Evolutionary conservation across 2,329 filamentous ascomycete species (phyloP).

Genomic region (Apiospora kogelbergensis): DNA sequence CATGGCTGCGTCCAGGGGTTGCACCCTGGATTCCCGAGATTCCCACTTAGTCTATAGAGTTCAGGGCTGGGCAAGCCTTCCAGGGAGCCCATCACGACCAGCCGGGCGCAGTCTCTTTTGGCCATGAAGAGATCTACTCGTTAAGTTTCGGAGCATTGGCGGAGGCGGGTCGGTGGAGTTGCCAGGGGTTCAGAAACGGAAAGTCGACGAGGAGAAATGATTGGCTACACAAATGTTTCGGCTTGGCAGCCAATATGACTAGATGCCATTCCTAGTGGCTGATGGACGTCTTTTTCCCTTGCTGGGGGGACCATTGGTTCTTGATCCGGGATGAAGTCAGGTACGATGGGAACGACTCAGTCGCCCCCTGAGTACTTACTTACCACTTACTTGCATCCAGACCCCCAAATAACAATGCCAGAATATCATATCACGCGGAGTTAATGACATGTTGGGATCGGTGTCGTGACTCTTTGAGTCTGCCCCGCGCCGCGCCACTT

Average conservation of each 20-base stretch:
- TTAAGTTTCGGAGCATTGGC: not conserved
- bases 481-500: not conserved
- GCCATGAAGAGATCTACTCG: slow-evolving; percentile 22
- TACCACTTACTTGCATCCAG: not conserved
- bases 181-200: slow-evolving; percentile 1
- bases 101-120: slow-evolving; percentile 33
- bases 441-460: not conserved
- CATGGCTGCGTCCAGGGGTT: not conserved
- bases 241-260: slow-evolving; percentile 23
- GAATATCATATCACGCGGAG: not conserved
- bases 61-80: not conserved
- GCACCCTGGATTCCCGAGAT: not conserved
- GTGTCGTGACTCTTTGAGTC: not conserved
- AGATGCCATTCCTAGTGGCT: not conserved
- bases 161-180: not conserved
- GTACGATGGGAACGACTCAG: not conserved
- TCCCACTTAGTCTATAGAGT: not conserved
- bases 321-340: not conserved
- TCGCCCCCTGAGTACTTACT: not conserved
- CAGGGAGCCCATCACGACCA: slow-evolving; percentile 25
- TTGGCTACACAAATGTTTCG: slow-evolving; percentile 29
- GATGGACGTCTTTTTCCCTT: not conserved
- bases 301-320: not conserved
- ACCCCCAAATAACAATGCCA: not conserved
- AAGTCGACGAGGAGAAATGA: not conserved